A percentile compares a stretch with the other conserved stretches of the same genome.
Evolutionary conservation across 139 green algal genomes (phyloP).

Genomic region (Tetradesmus obliquus): DNA sequence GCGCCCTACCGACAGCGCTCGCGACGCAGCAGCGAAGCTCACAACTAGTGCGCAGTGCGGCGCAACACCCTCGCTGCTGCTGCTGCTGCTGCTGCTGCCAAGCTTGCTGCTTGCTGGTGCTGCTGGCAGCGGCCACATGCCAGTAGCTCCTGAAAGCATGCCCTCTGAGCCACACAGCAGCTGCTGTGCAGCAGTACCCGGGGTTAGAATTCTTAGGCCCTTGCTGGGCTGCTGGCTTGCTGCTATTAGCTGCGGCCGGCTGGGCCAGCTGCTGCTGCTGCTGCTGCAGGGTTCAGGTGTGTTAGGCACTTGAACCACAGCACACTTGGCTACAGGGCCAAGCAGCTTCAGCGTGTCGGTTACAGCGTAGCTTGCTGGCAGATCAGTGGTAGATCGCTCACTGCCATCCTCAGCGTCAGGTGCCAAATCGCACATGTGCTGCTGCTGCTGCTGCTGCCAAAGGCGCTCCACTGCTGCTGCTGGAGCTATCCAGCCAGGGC

Average conservation of each 20-base stretch:
- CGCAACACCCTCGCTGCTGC: not conserved
- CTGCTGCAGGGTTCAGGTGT: not conserved
- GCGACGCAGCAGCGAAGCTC: slow-evolving; percentile 21
- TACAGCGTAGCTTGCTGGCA: not conserved
- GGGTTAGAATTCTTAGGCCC: not conserved
- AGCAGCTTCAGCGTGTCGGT: not conserved
- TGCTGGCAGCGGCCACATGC: not conserved
- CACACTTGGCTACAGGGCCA: not conserved
- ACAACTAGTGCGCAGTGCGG: slow-evolving; percentile 4
- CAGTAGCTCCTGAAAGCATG: slow-evolving; percentile 2
- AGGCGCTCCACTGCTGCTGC: not conserved
- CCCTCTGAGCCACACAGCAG: not conserved
- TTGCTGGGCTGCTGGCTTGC: not conserved
- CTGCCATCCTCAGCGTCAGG: not conserved
- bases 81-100: not conserved
- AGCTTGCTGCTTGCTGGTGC: not conserved
- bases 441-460: slow-evolving; percentile 17
- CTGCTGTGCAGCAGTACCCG: not conserved
- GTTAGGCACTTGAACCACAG: not conserved
- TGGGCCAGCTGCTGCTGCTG: not conserved
- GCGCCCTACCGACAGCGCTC: slow-evolving; percentile 1
- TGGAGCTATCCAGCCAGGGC: not conserved
- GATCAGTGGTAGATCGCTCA: not conserved
- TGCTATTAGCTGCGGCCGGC: not conserved
- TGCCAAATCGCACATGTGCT: not conserved